phyloP scores from a whole-genome alignment of 192 early-diverging fungal genomes.

The Backusella liffmaniae region DNA sequence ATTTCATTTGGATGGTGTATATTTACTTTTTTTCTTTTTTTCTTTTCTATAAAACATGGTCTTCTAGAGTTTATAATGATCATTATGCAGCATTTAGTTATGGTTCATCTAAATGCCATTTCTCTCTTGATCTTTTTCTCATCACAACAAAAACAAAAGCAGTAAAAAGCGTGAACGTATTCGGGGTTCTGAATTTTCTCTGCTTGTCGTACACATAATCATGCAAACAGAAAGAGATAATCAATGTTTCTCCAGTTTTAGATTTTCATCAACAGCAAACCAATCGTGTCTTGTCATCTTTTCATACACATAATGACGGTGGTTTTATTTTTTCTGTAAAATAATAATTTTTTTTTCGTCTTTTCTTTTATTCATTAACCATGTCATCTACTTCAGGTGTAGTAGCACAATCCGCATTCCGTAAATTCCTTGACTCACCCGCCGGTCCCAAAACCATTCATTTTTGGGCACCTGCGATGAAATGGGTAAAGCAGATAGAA shows the following conservation, averaged over 20 bases:
- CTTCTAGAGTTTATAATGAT: too few species aligned
- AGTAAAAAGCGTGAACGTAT: too few species aligned
- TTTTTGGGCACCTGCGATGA: constrained; percentile 93
- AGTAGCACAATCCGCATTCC: constrained; percentile 53
- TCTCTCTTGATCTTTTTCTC: too few species aligned
- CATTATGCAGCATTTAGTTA: too few species aligned
- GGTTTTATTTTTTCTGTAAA: background rate
- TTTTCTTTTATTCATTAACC: background rate
- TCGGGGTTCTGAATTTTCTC: too few species aligned
- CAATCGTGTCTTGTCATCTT: background rate
- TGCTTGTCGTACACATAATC: background rate
- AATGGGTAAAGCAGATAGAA: constrained; percentile 62
- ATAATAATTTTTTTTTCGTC: background rate
- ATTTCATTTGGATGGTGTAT: too few species aligned
- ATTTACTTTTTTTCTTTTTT: too few species aligned
- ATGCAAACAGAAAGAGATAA: background rate
- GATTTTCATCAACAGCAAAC: background rate
- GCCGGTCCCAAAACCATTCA: constrained; percentile 91
- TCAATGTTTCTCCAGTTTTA: background rate
- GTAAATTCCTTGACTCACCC: constrained; percentile 67
- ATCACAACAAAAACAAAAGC: too few species aligned
- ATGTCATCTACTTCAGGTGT: constrained; percentile 36
- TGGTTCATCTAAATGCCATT: too few species aligned
- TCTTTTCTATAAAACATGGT: too few species aligned
- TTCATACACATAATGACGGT: background rate